phyloP scores from a whole-genome alignment of 1,139 yeast genomes.

The Hyphopichia khmerensis region DNA sequence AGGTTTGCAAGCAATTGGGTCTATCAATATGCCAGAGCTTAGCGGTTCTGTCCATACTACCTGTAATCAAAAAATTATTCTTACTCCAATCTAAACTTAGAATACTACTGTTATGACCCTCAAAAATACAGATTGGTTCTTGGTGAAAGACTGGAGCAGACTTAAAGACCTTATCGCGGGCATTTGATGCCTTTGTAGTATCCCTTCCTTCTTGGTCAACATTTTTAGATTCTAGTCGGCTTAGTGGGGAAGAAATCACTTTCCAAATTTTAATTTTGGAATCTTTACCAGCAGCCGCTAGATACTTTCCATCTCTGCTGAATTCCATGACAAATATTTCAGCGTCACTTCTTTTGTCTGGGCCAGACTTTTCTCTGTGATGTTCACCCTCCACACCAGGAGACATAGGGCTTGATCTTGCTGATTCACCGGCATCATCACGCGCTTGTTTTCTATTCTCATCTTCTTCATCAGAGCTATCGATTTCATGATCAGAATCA shows the following conservation, averaged over 20 bases:
- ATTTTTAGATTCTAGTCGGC: constrained; percentile 46
- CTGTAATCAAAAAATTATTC: constrained; percentile 74
- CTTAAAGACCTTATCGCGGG: constrained; percentile 19
- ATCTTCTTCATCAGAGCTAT: constrained; percentile 6
- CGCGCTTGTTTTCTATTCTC: not conserved
- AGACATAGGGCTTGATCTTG: constrained; percentile 1
- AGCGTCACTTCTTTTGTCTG: constrained; percentile 17
- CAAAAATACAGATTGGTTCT: constrained; percentile 58
- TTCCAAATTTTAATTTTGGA: constrained; percentile 71
- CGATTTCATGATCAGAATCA: constrained; percentile 8
- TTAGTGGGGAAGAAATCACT: constrained; percentile 69
- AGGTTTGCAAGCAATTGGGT: constrained; percentile 59
- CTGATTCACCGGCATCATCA: not conserved
- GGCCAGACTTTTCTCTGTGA: constrained; percentile 8
- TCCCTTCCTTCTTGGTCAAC: constrained; percentile 10
- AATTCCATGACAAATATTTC: constrained; percentile 76
- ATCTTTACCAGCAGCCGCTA: constrained; percentile 85
- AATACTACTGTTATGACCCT: constrained; percentile 70
- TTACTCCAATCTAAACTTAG: constrained; percentile 85
- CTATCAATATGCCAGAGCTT: constrained; percentile 84
- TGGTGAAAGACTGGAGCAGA: constrained; percentile 82
- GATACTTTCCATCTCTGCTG: constrained; percentile 73
- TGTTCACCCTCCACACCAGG: constrained; percentile 7
- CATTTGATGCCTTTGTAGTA: constrained; percentile 12
- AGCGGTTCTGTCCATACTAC: constrained; percentile 85